Evolutionary conservation across 1,284 basidiomycete genomes (phyloP), one percentile per base, ranked within the genome.

Genomic region (Pisolithus thermaeus): DNA sequence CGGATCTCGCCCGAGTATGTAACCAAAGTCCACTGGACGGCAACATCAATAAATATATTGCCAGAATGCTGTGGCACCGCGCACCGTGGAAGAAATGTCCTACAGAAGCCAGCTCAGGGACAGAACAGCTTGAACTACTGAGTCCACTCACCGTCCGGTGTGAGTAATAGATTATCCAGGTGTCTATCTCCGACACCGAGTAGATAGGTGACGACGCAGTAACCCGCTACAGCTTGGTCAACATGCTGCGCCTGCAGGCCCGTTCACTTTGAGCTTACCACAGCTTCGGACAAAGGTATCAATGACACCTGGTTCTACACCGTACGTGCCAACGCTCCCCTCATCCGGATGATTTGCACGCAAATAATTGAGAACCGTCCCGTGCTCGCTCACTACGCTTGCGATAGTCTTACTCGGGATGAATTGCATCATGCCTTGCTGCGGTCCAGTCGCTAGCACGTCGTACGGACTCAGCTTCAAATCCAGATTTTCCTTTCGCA

Each of bases 251-350:
- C 32, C 32, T 37, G 16, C 39, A 27, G 54, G 35, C 20, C 1
- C 1, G 11, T 20, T 18, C 20, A 41, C 25, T 47, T 39, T 5
- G 22, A 3, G 77, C 92, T 60, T 62, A 97, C 95, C 96, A 65
- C 97, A 99, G 65, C 95, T 98, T 49, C 93, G 78, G 39, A 99
- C 87, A 69, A 97, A 99, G 0, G 93, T 98, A 62, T 99, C 97
- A 60, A 99, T 85, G 3, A 99, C 93, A 7, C 78, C 79, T 0
- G 92, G 89, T 61, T 94, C 90, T 22, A 99, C 92, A 0, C 94
- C 92, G 62, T 88, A 94, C 5, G 94, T 94, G 0, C 92, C 92
- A 9, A 95, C 81, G 57, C 91, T 95, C 2, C 89, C 91, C 58
- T 94, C 92, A 65, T 97, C 92, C 0, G 95, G 91, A 69, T 95